Percentiles rank a stretch among this genome's conserved stretches.
These are phyloP conservation scores for Colletotrichum tropicale DNA, from an alignment of 2,329 filamentous ascomycete species.

Conservation along the genomic window DNA sequence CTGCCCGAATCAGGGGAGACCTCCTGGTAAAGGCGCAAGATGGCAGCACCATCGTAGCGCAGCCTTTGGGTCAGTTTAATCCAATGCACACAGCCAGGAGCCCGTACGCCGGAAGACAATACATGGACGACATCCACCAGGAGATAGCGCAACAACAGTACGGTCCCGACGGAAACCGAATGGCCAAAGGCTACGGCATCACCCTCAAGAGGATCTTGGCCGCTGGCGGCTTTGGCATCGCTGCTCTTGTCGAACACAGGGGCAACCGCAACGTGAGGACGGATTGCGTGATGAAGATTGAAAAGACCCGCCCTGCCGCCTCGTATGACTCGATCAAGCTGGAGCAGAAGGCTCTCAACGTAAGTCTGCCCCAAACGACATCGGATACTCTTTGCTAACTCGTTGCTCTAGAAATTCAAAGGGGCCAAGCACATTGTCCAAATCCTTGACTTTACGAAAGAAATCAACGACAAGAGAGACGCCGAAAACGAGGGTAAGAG, in stretches of 20 bases:
- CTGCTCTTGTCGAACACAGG: constrained; percentile 17
- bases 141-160: background rate
- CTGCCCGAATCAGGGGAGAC: background rate
- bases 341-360: constrained; percentile 9
- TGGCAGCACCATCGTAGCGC: background rate
- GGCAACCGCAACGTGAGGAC: background rate
- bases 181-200: constrained; percentile 23
- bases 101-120: background rate
- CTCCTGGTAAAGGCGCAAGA: background rate
- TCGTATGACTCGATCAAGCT: background rate
- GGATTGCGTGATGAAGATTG: constrained; percentile 7
- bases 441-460: constrained; percentile 24
- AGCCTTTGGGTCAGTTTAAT: background rate
- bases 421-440: constrained; percentile 31
- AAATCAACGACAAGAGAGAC: constrained; percentile 1
- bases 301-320: background rate
- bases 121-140: background rate
- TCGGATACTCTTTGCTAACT: background rate
- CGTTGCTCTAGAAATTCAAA: constrained; percentile 23
- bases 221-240: constrained; percentile 29
- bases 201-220: constrained; percentile 29
- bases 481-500: background rate
- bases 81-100: background rate
- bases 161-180: background rate
- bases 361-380: background rate